phyloP scores from a whole-genome alignment of 192 early-diverging fungal genomes.

The Coemansia sp. region DNA sequence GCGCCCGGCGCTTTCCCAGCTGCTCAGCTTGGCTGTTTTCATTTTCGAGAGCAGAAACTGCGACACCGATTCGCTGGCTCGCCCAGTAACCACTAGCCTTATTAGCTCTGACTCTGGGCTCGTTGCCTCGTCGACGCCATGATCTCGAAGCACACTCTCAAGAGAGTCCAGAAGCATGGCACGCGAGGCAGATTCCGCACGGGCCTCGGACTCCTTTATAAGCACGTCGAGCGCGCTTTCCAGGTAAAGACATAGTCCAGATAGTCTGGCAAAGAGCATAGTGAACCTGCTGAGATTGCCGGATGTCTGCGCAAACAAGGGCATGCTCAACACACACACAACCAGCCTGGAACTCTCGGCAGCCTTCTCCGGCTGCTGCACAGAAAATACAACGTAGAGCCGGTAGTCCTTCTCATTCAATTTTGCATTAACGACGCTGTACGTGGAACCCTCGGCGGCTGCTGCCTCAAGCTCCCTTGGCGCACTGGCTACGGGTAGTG shows the following conservation, averaged over 20 bases:
- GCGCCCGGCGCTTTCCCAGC: conserved; percentile 40
- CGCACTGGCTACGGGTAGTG: conserved; percentile 19
- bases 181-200: conserved; percentile 24
- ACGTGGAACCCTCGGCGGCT: background rate
- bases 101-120: conserved; percentile 37
- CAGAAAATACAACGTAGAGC: conserved; percentile 2
- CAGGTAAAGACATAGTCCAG: conserved; percentile 28
- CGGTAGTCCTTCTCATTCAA: conserved; percentile 3
- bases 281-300: conserved; percentile 21
- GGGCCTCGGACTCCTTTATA: conserved; percentile 17
- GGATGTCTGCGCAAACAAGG: conserved; percentile 14
- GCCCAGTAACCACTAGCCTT: conserved; percentile 31
- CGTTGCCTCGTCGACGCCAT: conserved; percentile 43
- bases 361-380: background rate
- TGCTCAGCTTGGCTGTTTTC: conserved; percentile 25
- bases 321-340: conserved; percentile 17
- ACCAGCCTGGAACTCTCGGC: background rate
- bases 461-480: background rate
- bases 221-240: conserved; percentile 18
- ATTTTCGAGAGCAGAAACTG: conserved; percentile 45
- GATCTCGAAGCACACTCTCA: conserved; percentile 37
- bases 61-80: conserved; percentile 43
- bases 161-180: conserved; percentile 11
- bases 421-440: conserved; percentile 5
- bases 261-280: conserved; percentile 26